phyloP scores from a whole-genome alignment of 345 rosid genomes.

The Ceriops zippeliana region DNA sequence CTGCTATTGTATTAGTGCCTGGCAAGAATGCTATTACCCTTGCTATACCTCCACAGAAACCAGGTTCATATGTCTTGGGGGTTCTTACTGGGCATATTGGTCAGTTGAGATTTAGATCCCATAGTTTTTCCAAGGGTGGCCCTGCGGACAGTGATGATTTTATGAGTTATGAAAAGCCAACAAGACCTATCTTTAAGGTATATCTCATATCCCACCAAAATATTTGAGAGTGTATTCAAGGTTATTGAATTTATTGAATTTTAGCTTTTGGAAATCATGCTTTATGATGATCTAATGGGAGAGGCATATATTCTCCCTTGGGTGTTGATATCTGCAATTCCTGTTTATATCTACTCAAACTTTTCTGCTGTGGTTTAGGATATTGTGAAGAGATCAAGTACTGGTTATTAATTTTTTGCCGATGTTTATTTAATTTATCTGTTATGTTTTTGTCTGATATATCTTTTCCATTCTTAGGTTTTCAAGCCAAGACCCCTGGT shows the following conservation, averaged over 20 bases:
- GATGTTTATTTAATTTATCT: conserved; percentile 5
- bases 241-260: no score
- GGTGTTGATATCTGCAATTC: not conserved
- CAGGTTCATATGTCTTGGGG: conserved; percentile 92
- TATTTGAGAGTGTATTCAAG: no score
- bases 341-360: not conserved
- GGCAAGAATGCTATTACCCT: conserved; percentile 69
- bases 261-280: not conserved
- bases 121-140: conserved; percentile 90
- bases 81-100: conserved; percentile 96
- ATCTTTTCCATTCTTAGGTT: conserved; percentile 46
- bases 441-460: not conserved
- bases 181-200: conserved; percentile 89
- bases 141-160: conserved; percentile 96
- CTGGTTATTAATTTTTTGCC: not conserved
- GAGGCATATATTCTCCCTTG: not conserved
- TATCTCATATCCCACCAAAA: not conserved
- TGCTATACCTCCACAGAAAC: conserved; percentile 83
- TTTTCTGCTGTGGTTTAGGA: not conserved
- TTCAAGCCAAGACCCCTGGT: conserved; percentile 89
- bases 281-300: not conserved
- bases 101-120: conserved; percentile 86
- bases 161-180: conserved; percentile 95
- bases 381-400: conserved; percentile 2
- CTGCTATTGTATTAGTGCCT: conserved; percentile 66